Percentiles rank a stretch among this genome's conserved stretches.
These are phyloP conservation scores for Fragaria nilgerrensis DNA, from an alignment of 306 rosid species.

Conservation along the genomic window DNA sequence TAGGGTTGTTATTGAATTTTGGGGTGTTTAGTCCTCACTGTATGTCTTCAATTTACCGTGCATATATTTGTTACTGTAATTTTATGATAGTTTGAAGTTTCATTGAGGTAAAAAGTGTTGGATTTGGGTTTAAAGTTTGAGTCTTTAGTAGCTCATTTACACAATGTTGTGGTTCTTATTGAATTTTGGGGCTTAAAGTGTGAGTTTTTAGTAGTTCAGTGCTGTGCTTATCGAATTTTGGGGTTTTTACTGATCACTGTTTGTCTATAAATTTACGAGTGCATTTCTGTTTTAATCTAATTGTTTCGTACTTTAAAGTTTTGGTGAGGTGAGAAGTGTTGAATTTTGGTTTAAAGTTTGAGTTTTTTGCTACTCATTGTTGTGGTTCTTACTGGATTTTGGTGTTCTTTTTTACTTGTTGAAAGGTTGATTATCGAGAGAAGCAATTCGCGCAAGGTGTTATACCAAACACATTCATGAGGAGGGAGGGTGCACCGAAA, in stretches of 20 bases:
- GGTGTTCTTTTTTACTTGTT: constrained; percentile 13
- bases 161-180: not conserved
- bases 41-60: not conserved
- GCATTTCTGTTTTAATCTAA: not conserved
- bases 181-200: not conserved
- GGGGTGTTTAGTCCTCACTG: no score
- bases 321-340: not conserved
- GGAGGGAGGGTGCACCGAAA: constrained; percentile 95
- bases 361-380: not conserved
- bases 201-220: not conserved
- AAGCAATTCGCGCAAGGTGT: constrained; percentile 88
- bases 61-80: not conserved
- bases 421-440: constrained; percentile 96
- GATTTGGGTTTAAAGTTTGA: not conserved
- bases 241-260: not conserved
- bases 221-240: not conserved
- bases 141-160: not conserved
- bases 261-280: not conserved
- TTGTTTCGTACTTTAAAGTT: not conserved
- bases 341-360: not conserved
- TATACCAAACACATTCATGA: constrained; percentile 74
- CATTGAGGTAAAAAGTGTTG: not conserved
- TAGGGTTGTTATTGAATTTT: not conserved
- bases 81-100: not conserved
- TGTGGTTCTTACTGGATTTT: not conserved